Evolutionary conservation across 202 grass and related monocot genomes (phyloP).

Genomic region (Bolboschoenoplectus hybrid): DNA sequence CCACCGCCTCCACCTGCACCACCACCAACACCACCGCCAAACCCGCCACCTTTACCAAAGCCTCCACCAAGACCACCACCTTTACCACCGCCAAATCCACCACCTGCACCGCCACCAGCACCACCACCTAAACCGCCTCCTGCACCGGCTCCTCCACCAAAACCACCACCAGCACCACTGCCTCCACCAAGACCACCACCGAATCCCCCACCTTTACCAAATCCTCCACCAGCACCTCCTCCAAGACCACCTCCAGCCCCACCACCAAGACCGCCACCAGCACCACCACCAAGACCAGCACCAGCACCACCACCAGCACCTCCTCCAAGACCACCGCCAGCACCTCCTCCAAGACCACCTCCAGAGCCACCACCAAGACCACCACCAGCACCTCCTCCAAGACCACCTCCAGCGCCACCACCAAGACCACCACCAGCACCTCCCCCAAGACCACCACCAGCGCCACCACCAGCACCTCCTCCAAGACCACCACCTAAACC

Average conservation of each 20-base stretch:
- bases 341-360: constrained; percentile 32
- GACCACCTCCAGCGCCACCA: constrained; percentile 43
- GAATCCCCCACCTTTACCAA: constrained; percentile 19
- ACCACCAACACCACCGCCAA: constrained; percentile 35
- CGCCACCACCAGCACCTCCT: constrained; percentile 26
- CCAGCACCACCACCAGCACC: constrained; percentile 29
- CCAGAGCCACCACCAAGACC: constrained; percentile 40
- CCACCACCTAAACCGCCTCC: constrained; percentile 36
- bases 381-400: constrained; percentile 2
- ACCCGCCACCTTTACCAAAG: constrained; percentile 30
- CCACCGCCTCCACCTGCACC: constrained; percentile 42
- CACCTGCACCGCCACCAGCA: constrained; percentile 30
- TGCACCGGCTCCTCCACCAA: constrained; percentile 22
- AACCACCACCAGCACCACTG: constrained; percentile 8
- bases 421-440: constrained; percentile 30
- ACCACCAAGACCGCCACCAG: constrained; percentile 31
- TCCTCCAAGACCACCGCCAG: neutral
- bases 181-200: constrained; percentile 40
- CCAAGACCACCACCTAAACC: neutral
- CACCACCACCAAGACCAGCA: neutral
- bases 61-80: constrained; percentile 41
- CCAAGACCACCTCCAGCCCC: constrained; percentile 51
- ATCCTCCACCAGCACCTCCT: constrained; percentile 34
- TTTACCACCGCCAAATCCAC: constrained; percentile 26
- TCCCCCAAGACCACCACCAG: constrained; percentile 28